These are phyloP conservation scores for Colletotrichum lentis DNA, from an alignment of 2,329 filamentous ascomycete species.

Conservation along the genomic window DNA sequence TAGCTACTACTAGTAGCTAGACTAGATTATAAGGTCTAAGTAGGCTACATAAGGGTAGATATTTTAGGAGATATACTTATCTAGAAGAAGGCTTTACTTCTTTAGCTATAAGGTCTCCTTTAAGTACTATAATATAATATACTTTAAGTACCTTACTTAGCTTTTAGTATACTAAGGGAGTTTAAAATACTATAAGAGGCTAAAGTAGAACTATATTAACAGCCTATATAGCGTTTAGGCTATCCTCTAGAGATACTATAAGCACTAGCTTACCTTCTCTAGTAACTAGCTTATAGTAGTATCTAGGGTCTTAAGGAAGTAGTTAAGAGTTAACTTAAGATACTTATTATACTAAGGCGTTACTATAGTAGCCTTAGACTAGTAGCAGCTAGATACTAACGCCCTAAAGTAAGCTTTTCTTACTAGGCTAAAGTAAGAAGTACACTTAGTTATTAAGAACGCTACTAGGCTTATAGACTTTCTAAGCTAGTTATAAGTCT, in stretches of 20 bases:
- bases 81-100: constrained; percentile 50
- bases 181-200: constrained; percentile 13
- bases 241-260: constrained; percentile 7
- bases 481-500: constrained; percentile 19
- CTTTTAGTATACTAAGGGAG: constrained; percentile 4
- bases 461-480: neutral
- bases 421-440: constrained; percentile 2
- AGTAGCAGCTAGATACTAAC: neutral
- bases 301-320: constrained; percentile 10
- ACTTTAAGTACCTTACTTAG: constrained; percentile 43
- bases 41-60: constrained; percentile 53
- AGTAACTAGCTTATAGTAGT: constrained; percentile 15
- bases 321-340: constrained; percentile 1
- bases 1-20: constrained; percentile 8
- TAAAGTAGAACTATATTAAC: constrained; percentile 18
- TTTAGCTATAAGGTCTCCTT: constrained; percentile 52
- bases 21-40: constrained; percentile 45
- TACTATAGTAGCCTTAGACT: constrained; percentile 10
- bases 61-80: constrained; percentile 51
- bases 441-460: neutral
- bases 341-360: constrained; percentile 17
- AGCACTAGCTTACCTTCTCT: neutral
- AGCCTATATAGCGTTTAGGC: constrained; percentile 15
- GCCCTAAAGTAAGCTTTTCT: constrained; percentile 7
- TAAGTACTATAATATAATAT: constrained; percentile 52